Percentiles rank a stretch among this genome's conserved stretches.
Conservation (phyloP, 139 green algal genomes). For the Chlorella sorokiniana region DNA sequence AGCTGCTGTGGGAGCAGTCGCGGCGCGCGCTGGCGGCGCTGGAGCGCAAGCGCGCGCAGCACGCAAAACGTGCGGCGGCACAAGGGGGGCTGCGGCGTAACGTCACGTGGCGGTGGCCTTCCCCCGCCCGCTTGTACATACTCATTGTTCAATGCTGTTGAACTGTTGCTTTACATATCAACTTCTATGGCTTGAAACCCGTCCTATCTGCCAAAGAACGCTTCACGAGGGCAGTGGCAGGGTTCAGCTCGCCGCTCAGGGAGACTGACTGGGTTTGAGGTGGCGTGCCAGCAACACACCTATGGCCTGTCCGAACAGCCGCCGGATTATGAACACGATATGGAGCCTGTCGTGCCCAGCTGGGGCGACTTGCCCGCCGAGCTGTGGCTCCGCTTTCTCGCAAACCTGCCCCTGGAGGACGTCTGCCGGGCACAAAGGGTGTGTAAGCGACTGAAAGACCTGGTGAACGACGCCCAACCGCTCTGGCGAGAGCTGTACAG, state of each 20-base stretch:
- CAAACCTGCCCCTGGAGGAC: constrained; percentile 1
- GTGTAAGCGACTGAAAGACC: neutral
- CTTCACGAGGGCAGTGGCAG: no score
- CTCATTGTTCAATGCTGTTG: neutral
- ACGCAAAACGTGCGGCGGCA: neutral
- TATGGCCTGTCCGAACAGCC: no score
- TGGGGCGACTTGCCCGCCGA: neutral
- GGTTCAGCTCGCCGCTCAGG: no score
- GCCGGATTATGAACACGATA: no score
- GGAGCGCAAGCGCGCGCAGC: neutral
- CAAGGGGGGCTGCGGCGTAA: neutral
- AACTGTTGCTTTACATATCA: neutral
- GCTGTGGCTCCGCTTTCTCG: neutral
- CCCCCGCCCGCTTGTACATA: neutral
- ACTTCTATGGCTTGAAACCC: no score
- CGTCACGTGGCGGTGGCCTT: neutral
- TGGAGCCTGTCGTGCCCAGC: neutral
- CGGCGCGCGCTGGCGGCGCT: neutral
- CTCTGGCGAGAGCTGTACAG: neutral
- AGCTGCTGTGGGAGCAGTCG: neutral
- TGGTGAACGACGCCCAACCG: neutral
- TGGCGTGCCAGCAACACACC: no score
- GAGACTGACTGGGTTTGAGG: no score
- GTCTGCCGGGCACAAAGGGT: neutral
- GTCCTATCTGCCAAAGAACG: no score